Percentiles rank a stretch among this genome's conserved stretches.
Conservation (phyloP, 139 green algal genomes). For the Monoraphidium neglectum region DNA sequence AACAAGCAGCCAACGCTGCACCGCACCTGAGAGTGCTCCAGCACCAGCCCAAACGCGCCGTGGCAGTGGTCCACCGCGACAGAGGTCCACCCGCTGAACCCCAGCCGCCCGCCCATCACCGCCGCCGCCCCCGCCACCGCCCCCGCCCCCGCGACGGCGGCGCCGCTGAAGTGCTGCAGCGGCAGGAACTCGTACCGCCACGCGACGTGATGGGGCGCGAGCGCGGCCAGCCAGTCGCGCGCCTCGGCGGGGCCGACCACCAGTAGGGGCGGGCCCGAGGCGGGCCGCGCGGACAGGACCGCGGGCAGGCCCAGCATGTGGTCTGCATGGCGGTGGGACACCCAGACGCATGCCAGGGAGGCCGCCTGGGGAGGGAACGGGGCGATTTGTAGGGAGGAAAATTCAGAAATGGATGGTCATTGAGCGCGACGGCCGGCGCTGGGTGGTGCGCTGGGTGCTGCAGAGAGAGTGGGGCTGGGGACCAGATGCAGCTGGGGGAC, state of each 20-base stretch:
- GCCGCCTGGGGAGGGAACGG: slow-evolving; percentile 34
- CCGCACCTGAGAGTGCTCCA: slow-evolving; percentile 37
- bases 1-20: no score
- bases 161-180: not conserved
- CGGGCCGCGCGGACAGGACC: slow-evolving; percentile 50
- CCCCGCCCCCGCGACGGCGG: not conserved
- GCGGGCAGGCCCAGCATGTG: slow-evolving; percentile 66
- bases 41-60: slow-evolving; percentile 69
- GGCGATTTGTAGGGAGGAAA: no score
- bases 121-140: not conserved
- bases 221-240: not conserved
- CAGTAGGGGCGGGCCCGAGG: slow-evolving; percentile 47
- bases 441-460: no score
- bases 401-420: not conserved
- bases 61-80: slow-evolving; percentile 74
- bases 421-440: no score
- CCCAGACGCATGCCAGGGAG: slow-evolving; percentile 67
- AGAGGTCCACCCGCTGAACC: slow-evolving; percentile 33
- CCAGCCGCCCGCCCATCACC: slow-evolving; percentile 14
- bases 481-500: no score
- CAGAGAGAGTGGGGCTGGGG: no score
- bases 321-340: slow-evolving; percentile 88
- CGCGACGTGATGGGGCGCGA: no score
- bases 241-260: slow-evolving; percentile 25
- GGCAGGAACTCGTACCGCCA: no score